phyloP scores from a whole-genome alignment of 2,329 filamentous ascomycete species.

The Arthroderma sp. region DNA sequence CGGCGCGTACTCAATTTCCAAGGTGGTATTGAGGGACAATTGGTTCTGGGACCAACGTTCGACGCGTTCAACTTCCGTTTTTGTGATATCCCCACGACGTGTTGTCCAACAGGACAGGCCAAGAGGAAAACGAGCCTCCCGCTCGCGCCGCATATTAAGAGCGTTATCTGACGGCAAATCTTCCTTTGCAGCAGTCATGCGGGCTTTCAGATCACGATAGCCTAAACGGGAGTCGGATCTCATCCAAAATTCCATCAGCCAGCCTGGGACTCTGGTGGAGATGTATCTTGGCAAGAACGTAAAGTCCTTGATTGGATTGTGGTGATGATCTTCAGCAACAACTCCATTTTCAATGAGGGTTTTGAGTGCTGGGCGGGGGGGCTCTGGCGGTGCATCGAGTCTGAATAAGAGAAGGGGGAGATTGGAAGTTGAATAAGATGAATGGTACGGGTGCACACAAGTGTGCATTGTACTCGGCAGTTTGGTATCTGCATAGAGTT shows the following conservation, averaged over 20 bases:
- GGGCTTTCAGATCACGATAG: slow-evolving; percentile 18
- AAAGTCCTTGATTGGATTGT: slow-evolving; percentile 14
- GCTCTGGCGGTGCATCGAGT: slow-evolving; percentile 10
- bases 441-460: slow-evolving; percentile 15
- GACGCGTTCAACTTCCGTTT: slow-evolving; percentile 17
- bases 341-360: slow-evolving; percentile 11
- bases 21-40: slow-evolving; percentile 17
- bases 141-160: slow-evolving; percentile 18
- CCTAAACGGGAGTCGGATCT: slow-evolving; percentile 16
- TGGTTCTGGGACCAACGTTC: slow-evolving; percentile 15
- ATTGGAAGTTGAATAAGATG: slow-evolving; percentile 9
- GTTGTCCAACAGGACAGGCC: slow-evolving; percentile 18
- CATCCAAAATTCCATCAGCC: slow-evolving; percentile 22
- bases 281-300: slow-evolving; percentile 19
- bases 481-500: not conserved
- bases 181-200: slow-evolving; percentile 14
- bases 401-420: slow-evolving; percentile 16
- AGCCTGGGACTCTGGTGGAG: slow-evolving; percentile 13
- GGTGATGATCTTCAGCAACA: slow-evolving; percentile 7
- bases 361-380: not conserved
- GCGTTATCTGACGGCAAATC: slow-evolving; percentile 14
- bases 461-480: slow-evolving; percentile 11
- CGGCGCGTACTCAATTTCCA: slow-evolving; percentile 12
- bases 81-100: slow-evolving; percentile 10
- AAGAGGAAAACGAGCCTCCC: slow-evolving; percentile 15